Percentiles rank a stretch among this genome's conserved stretches.
These are phyloP conservation scores for Beauveria australis DNA, from an alignment of 2,329 filamentous ascomycete genomes.

Conservation along the genomic window DNA sequence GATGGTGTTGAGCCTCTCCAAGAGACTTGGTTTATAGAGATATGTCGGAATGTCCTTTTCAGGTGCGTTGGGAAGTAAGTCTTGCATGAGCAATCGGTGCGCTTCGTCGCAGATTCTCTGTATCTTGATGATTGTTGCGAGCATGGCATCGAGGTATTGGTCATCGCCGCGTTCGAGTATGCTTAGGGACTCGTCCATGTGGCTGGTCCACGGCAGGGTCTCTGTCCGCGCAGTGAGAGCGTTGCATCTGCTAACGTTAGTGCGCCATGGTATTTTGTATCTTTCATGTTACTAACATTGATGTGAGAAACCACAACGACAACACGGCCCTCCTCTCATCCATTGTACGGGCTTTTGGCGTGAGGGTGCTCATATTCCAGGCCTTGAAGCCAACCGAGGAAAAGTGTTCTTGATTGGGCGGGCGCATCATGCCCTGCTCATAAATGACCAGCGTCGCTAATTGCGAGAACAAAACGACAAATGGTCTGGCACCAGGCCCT, in stretches of 20 bases:
- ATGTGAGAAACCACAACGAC: conserved; percentile 35
- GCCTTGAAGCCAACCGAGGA: conserved; percentile 28
- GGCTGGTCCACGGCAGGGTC: conserved; percentile 46
- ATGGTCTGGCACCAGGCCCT: conserved; percentile 30
- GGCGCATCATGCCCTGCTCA: conserved; percentile 37
- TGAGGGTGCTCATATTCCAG: conserved; percentile 21
- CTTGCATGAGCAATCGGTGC: conserved; percentile 22
- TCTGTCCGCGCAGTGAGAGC: conserved; percentile 40
- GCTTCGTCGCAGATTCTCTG: conserved; percentile 34
- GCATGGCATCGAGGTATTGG: conserved; percentile 38
- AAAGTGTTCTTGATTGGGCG: conserved; percentile 27
- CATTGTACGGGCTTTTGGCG: conserved; percentile 30
- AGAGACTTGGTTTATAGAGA: conserved; percentile 24
- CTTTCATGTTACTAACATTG: conserved; percentile 20
- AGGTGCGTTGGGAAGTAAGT: conserved; percentile 20
- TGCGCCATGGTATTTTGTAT: not conserved
- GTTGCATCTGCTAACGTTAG: conserved; percentile 22
- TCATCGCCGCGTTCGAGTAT: conserved; percentile 37
- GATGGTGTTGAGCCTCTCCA: conserved; percentile 21
- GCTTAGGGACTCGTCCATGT: conserved; percentile 49
- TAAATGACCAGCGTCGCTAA: conserved; percentile 35
- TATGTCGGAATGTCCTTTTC: conserved; percentile 22
- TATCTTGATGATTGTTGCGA: conserved; percentile 29
- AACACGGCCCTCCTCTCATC: conserved; percentile 43
- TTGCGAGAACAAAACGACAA: conserved; percentile 35